Conservation (phyloP, 768 basidiomycete genomes). For the Mycena vulgaris region DNA sequence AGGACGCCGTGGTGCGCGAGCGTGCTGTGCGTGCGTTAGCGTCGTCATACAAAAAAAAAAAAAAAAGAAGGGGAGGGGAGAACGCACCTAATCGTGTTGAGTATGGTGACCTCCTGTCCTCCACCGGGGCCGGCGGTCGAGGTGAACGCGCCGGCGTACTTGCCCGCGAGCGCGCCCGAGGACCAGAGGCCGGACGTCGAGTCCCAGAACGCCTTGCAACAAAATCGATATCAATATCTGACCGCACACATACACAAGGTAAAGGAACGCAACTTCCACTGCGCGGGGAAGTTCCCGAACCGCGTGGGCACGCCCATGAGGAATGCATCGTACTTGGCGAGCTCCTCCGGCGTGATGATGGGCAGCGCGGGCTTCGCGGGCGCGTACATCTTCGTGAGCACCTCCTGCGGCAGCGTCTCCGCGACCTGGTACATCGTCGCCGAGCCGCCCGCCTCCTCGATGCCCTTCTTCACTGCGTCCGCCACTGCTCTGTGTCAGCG, state of each 20-base stretch:
- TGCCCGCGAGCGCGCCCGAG: conserved; percentile 74
- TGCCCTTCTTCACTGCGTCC: conserved; percentile 63
- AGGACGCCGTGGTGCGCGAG: conserved; percentile 83
- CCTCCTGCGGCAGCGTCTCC: conserved; percentile 83
- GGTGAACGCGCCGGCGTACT: conserved; percentile 82
- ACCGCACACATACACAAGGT: background rate
- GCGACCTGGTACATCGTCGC: conserved; percentile 68
- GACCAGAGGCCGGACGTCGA: conserved; percentile 79
- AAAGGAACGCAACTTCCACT: conserved; percentile 62
- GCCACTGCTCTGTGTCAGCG: too few relatives aligned
- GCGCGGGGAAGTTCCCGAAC: conserved; percentile 81
- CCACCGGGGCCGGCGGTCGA: conserved; percentile 82
- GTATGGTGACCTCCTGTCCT: conserved; percentile 79
- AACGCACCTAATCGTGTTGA: conserved; percentile 54
- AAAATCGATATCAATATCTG: too few relatives aligned
- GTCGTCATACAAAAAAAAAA: background rate
- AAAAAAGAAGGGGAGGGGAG: too few relatives aligned
- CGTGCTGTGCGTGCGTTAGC: conserved; percentile 65
- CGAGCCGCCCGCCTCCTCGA: conserved; percentile 57
- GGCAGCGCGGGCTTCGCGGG: conserved; percentile 82
- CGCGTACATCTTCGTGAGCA: conserved; percentile 79
- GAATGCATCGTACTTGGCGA: conserved; percentile 79
- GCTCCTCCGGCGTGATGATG: conserved; percentile 66
- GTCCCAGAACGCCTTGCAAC: conserved; percentile 76
- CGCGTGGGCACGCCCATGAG: conserved; percentile 81